Base-by-base conservation (phyloP, 106 monocot species). In the Gastrodia elata region DNA sequence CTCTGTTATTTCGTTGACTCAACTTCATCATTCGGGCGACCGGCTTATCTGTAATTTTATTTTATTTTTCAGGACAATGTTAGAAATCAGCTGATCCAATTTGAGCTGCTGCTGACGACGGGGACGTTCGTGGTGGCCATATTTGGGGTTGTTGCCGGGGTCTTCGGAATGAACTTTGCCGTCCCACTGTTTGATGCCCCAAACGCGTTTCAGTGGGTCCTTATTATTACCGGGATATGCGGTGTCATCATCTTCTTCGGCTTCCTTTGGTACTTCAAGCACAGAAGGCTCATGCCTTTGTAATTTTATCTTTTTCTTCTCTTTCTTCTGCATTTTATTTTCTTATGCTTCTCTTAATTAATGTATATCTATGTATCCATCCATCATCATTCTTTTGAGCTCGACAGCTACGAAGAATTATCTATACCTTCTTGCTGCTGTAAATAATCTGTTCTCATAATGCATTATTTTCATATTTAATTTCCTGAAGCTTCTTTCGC, bases 161-260 rank as follows among this genome's bases (percentile, higher is more conserved):
- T 94, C 34, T 94, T 90, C 68, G 94, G 94, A 18, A 94, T 90
- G 94, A 94, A 94, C 68, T 97, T 97, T 76, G 64, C 78, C 36
- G 75, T 92, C 71, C 58, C 84, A 6, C 74, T 97, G 6, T 92
- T 97, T 52, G 77, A 92, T 2, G 22, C 75, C 46, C 80, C 87
- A 22, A 38, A 58, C 25, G 92, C 87, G 9, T 96, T 96, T 58
- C 48, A 89, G 26, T 87, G 89, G 92, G 92, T 92, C 8, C 87
- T 96, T 26, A 43, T 80, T 30, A 79, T 84, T 37, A 82, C 95
- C 36, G 89, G 89, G 5, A 39, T 90, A 2, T 77, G 76, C 26
- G 95, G 92, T 6, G 18, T 78, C 20, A 42, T 89, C 40, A 86
- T 96, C 25, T 96, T 96, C 71, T 82, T 81, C 69, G 75, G 74